A percentile compares a stretch with the other conserved stretches of the same genome.
Evolutionary conservation across 2,329 filamentous ascomycete species (phyloP).

Genomic region (Ilyonectria mors-panacis): DNA sequence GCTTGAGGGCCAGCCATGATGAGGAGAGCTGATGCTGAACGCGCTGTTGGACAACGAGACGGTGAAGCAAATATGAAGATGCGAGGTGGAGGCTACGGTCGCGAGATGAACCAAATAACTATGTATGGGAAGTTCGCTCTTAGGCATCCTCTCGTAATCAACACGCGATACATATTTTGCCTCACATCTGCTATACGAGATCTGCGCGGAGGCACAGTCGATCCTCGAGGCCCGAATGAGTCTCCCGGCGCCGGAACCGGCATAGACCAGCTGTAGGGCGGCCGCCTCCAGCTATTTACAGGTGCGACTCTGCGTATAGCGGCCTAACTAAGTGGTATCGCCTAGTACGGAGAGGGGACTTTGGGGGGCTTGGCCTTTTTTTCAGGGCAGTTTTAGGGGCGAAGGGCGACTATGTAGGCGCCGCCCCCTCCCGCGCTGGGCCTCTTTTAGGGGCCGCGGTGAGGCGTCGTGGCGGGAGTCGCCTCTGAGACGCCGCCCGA

Average conservation of each 20-base stretch:
- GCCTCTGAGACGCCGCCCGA: background rate
- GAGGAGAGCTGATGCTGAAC: background rate
- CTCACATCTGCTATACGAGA: conserved; percentile 14
- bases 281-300: conserved; percentile 10
- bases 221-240: background rate
- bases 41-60: background rate
- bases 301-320: background rate
- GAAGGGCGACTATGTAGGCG: background rate
- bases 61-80: conserved; percentile 12
- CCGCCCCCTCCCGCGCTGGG: background rate
- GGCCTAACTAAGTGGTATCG: background rate
- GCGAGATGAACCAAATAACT: conserved; percentile 3
- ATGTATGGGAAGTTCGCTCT: background rate
- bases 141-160: conserved; percentile 25
- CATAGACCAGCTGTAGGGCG: conserved; percentile 21
- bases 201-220: background rate
- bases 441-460: background rate
- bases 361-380: conserved; percentile 2
- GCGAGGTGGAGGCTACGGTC: conserved; percentile 5
- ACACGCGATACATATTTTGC: background rate
- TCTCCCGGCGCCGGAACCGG: conserved; percentile 10
- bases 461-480: background rate
- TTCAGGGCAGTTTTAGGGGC: background rate
- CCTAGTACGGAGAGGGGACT: background rate
- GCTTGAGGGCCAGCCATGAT: conserved; percentile 34